These are phyloP conservation scores for Aspergillus sp. DNA, from an alignment of 2,329 filamentous ascomycete species.

Conservation along the genomic window DNA sequence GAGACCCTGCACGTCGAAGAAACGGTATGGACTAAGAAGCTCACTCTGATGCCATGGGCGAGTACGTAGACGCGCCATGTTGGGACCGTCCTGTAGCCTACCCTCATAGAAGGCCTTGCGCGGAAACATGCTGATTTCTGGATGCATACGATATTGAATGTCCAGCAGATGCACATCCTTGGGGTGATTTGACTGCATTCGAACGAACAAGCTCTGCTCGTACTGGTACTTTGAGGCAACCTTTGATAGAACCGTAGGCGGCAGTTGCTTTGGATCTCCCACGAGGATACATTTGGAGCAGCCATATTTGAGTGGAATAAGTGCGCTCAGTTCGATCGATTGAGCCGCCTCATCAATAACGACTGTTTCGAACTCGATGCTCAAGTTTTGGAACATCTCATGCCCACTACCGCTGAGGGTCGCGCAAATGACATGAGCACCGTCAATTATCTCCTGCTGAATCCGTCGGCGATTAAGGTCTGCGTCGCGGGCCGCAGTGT, in stretches of 20 bases:
- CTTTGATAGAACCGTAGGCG: conserved; percentile 91
- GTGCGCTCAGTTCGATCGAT: conserved; percentile 92
- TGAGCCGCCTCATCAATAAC: conserved; percentile 98
- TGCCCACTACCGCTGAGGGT: conserved; percentile 95
- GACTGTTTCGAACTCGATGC: conserved; percentile 96
- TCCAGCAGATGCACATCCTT: conserved; percentile 91
- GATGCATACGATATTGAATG: conserved; percentile 98
- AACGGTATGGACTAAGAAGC: conserved; percentile 87
- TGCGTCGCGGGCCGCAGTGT: conserved; percentile 75
- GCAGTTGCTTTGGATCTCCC: conserved; percentile 95
- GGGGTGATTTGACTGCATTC: conserved; percentile 93
- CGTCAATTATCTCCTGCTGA: conserved; percentile 87
- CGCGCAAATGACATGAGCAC: conserved; percentile 88
- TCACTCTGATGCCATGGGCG: conserved; percentile 83
- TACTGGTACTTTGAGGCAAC: conserved; percentile 91
- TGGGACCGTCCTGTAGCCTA: conserved; percentile 76
- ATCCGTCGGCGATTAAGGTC: conserved; percentile 81
- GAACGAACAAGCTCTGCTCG: conserved; percentile 96
- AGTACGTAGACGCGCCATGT: conserved; percentile 74
- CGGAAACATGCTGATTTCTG: conserved; percentile 89
- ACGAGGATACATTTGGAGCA: conserved; percentile 96
- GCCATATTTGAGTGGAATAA: conserved; percentile 96
- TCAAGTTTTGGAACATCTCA: conserved; percentile 92
- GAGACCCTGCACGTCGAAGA: conserved; percentile 92
- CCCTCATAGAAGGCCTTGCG: conserved; percentile 91